Conservation (phyloP, 208 protist genomes). For the Acanthamoeba castellanii region DNA sequence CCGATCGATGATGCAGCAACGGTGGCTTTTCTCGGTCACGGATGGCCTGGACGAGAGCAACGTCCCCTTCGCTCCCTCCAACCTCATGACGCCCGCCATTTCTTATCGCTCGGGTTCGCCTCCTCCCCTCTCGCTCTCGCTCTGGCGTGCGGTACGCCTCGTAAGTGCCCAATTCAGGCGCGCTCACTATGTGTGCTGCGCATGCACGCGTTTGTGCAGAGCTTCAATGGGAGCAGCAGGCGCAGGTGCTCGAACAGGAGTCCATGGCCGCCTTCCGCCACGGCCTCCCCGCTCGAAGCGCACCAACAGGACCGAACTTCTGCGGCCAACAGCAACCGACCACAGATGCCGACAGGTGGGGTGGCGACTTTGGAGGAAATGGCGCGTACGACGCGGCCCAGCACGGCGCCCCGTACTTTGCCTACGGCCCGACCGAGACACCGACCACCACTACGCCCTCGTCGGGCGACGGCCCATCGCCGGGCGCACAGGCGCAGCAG, state of each 20-base stretch:
- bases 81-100: neutral
- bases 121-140: too few species aligned
- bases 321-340: neutral
- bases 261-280: neutral
- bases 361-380: too few species aligned
- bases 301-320: neutral
- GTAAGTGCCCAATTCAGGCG: neutral
- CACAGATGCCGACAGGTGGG: too few species aligned
- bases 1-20: neutral
- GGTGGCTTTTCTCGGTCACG: neutral
- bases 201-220: neutral
- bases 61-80: conserved; percentile 1
- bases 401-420: too few species aligned
- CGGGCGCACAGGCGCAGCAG: neutral
- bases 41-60: neutral
- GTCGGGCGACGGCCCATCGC: neutral
- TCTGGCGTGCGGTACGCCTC: neutral
- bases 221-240: neutral
- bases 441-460: too few species aligned
- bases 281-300: neutral
- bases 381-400: too few species aligned
- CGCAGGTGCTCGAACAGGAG: neutral
- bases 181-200: neutral
- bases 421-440: too few species aligned
- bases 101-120: conserved; percentile 14